phyloP scores from a whole-genome alignment of 1,139 yeast species.

The Tardiomyces blankii region DNA sequence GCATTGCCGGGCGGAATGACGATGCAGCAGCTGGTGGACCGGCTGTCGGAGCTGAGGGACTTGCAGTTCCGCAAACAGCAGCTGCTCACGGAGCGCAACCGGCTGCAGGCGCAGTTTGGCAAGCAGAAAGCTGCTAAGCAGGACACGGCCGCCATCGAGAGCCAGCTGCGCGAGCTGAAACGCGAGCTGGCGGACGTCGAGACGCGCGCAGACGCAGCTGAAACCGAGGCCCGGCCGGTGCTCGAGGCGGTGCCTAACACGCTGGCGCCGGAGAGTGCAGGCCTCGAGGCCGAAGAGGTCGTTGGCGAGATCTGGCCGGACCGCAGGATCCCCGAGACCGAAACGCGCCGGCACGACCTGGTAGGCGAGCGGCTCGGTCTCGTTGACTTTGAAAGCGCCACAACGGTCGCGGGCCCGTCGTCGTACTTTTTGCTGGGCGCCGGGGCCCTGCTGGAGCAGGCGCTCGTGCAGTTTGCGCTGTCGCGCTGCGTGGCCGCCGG shows the following conservation, averaged over 20 bases:
- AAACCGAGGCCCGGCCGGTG: conserved; percentile 27
- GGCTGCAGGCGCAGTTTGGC: conserved; percentile 11
- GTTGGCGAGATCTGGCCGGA: conserved; percentile 12
- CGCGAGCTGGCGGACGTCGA: conserved; percentile 30
- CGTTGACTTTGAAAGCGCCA: conserved; percentile 60
- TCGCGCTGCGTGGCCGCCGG: conserved; percentile 55
- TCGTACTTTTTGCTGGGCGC: conserved; percentile 82
- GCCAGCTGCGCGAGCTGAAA: conserved; percentile 17
- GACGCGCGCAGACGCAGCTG: conserved; percentile 26
- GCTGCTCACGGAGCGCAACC: conserved; percentile 19
- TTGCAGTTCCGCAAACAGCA: conserved; percentile 14
- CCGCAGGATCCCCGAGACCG: conserved; percentile 1
- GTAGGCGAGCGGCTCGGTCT: conserved; percentile 54
- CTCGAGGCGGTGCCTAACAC: conserved; percentile 61
- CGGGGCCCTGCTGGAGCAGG: conserved; percentile 86
- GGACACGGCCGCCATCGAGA: conserved; percentile 1
- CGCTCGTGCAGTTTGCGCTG: conserved; percentile 71
- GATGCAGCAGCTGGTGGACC: conserved; percentile 25
- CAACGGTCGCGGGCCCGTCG: conserved; percentile 72
- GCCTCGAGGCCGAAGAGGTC: conserved; percentile 13
- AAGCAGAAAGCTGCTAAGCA: conserved; percentile 1
- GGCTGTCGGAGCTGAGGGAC: conserved; percentile 17
- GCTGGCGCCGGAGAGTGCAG: conserved; percentile 34
- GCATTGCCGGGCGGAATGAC: conserved; percentile 21
- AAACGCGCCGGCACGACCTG: conserved; percentile 45